Evolutionary conservation across 148 eudicot genomes (phyloP).

Genomic region (Salicornia ramosissima): DNA sequence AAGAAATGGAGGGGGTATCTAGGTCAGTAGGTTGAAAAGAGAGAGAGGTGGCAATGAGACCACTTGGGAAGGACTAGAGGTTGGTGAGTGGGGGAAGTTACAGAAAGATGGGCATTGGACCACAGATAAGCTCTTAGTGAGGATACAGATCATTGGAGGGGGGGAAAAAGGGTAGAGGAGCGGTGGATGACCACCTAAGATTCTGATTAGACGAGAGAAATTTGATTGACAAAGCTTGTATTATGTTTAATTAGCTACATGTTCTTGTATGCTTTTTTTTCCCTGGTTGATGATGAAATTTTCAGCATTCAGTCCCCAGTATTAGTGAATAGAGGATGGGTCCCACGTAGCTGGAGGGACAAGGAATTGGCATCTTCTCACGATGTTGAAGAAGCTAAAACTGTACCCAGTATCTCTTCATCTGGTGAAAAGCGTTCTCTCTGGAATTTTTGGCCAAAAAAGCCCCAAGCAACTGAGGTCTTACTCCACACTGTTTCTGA

Average conservation of each 20-base stretch:
- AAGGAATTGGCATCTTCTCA: conserved; percentile 38
- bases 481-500: conserved; percentile 1
- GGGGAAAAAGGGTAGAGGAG: background rate
- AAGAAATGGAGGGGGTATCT: no score
- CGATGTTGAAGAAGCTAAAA: conserved; percentile 28
- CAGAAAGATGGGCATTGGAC: background rate
- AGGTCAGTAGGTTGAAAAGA: background rate
- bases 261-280: conserved; percentile 4
- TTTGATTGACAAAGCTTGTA: background rate
- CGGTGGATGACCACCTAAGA: no score
- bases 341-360: conserved; percentile 94
- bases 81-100: background rate
- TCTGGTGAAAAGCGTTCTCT: conserved; percentile 38
- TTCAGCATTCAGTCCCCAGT: conserved; percentile 80
- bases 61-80: background rate
- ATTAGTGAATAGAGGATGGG: conserved; percentile 98
- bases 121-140: background rate
- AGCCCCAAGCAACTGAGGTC: conserved; percentile 44
- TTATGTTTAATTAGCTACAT: background rate
- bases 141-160: background rate
- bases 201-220: background rate
- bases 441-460: conserved; percentile 80
- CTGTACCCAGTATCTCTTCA: conserved; percentile 26
- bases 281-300: conserved; percentile 28
- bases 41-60: background rate